These are phyloP conservation scores for Fusarium pilosicola DNA, from an alignment of 2,329 filamentous ascomycete species.

Conservation along the genomic window DNA sequence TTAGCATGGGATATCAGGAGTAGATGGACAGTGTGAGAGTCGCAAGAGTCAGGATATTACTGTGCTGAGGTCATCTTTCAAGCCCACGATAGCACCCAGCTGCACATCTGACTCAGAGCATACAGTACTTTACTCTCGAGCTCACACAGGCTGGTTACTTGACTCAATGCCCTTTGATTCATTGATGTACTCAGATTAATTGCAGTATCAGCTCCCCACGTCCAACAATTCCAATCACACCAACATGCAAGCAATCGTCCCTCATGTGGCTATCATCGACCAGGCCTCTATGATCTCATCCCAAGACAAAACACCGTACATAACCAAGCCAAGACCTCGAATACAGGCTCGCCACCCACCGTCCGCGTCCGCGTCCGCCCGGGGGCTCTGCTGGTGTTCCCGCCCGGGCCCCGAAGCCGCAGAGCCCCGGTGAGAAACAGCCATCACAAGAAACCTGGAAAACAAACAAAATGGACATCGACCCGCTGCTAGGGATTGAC, in stretches of 20 bases:
- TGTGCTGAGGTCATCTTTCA: slow-evolving; percentile 3
- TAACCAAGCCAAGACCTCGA: slow-evolving; percentile 3
- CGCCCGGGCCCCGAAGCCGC: slow-evolving; percentile 37
- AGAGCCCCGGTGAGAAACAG: slow-evolving; percentile 21
- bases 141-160: slow-evolving; percentile 25
- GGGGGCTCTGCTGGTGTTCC: slow-evolving; percentile 16
- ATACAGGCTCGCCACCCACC: slow-evolving; percentile 28
- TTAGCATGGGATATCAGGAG: slow-evolving; percentile 18
- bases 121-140: slow-evolving; percentile 25
- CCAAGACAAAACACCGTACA: not conserved
- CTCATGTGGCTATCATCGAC: slow-evolving; percentile 3
- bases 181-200: slow-evolving; percentile 28
- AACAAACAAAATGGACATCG: slow-evolving; percentile 2
- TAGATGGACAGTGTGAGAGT: slow-evolving; percentile 8
- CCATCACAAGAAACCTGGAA: not conserved
- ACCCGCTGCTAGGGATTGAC: slow-evolving; percentile 33
- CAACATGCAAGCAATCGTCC: slow-evolving; percentile 8
- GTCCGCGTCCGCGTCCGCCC: slow-evolving; percentile 12
- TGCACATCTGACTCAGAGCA: slow-evolving; percentile 27
- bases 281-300: slow-evolving; percentile 21
- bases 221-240: slow-evolving; percentile 37
- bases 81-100: too few relatives aligned
- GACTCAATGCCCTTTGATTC: slow-evolving; percentile 20
- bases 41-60: not conserved
- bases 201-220: slow-evolving; percentile 23